Evolutionary conservation across 2,329 filamentous ascomycete genomes (phyloP).

Genomic region (Cordyceps cicadae): DNA sequence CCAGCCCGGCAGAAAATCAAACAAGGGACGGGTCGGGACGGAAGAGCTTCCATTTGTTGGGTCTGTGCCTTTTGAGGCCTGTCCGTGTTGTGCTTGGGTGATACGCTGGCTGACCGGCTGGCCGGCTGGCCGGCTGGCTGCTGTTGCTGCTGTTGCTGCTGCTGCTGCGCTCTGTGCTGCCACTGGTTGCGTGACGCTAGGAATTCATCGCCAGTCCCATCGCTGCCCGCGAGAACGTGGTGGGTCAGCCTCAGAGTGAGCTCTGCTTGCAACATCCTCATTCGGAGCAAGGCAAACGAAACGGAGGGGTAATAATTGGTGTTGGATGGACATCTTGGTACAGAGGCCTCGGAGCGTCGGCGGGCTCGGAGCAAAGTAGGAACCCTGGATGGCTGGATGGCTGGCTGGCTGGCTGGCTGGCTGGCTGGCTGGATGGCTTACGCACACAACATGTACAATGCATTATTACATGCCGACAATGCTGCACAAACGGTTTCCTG

Average conservation of each 20-base stretch:
- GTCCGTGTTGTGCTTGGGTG: not conserved
- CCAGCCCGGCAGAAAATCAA: not conserved
- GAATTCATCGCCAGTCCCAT: slow-evolving; percentile 5
- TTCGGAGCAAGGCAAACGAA: not conserved
- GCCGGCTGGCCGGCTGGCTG: too few relatives aligned
- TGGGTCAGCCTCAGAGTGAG: not conserved
- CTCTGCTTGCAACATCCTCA: too few relatives aligned
- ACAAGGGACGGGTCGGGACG: not conserved
- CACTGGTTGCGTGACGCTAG: not conserved
- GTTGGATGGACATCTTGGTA: too few relatives aligned
- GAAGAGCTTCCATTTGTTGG: not conserved
- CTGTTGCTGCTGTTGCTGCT: too few relatives aligned
- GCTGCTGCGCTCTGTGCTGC: not conserved
- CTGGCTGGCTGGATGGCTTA: too few relatives aligned
- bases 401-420: too few relatives aligned
- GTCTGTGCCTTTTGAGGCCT: not conserved
- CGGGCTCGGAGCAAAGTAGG: not conserved
- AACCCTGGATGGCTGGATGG: too few relatives aligned
- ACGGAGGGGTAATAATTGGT: too few relatives aligned
- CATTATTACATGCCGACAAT: not conserved
- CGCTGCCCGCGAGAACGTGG: slow-evolving; percentile 10
- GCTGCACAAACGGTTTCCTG: not conserved
- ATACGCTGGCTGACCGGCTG: not conserved
- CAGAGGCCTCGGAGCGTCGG: not conserved
- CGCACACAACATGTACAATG: not conserved